Base-by-base conservation (phyloP, 257 asterid genomes). In the Rauvolfia tetraphylla region DNA sequence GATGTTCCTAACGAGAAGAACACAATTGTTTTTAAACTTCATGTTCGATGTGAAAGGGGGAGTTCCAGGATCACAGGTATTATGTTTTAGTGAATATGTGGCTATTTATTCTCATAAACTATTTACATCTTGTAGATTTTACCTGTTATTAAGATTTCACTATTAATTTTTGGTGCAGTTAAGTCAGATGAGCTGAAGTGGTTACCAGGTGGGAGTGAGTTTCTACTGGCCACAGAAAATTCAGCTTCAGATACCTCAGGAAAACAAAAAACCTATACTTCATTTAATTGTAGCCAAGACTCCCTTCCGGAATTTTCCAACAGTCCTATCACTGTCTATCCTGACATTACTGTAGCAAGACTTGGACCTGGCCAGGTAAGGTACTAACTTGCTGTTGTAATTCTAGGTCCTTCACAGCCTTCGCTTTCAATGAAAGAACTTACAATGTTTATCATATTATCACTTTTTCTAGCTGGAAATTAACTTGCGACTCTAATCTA, bases 281-380 rank as follows among this genome's bases (percentile, higher is more conserved):
- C 96, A 71, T 95, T 93, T 87, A 89, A 74, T 81, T 71, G 87
- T 74, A 83, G 95, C 84, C 99, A 95, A 83, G 92, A 86, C 67
- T 79, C 92, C 48, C 75, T 84, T 78, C 90, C 91, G 38, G 95
- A 86, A 75, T 88, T 93, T 78, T 51, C 70, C 22, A 72, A 87
- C 71, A 84, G 75, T 41, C 89, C 91, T 34, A 91, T 93, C 82
- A 82, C 76, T 31, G 90, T 96, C 38, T 78, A 88, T 73, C 84
- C 86, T 0, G 90, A 89, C 78, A 93, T 95, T 73, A 79, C 82
- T 77, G 31, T 95, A 44, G 89, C 97, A 62, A 91, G 83, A 83
- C 98, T 95, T 77, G 97, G 95, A 78, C 88, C 96, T 66, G 97
- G 98, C 48, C 98, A 95, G 97, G 98, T 92, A 84, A 81, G 56